Conservation (phyloP, 352 stramenopile species). For the Phytophthora brassicae region DNA sequence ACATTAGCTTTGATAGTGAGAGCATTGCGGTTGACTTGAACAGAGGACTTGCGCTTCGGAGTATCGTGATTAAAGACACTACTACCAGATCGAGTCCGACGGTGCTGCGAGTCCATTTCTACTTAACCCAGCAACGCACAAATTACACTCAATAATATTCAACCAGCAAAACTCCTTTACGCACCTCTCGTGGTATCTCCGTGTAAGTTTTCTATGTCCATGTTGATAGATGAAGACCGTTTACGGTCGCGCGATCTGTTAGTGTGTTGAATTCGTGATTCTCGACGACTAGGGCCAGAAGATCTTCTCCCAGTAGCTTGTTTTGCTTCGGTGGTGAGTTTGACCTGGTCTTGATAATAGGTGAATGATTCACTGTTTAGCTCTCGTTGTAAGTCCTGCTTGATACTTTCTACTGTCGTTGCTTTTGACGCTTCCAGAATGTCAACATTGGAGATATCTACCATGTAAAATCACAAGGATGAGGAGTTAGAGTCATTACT, state of each 20-base stretch:
- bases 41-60: conserved; percentile 24
- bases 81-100: conserved; percentile 17
- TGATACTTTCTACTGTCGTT: conserved; percentile 46
- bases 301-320: conserved; percentile 2
- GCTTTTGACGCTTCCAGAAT: conserved; percentile 60
- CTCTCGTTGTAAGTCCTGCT: conserved; percentile 48
- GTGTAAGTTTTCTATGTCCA: conserved; percentile 2
- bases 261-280: conserved; percentile 2
- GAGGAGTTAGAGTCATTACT: background rate
- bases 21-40: conserved; percentile 13
- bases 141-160: background rate
- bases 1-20: conserved; percentile 10
- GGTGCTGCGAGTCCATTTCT: conserved; percentile 12
- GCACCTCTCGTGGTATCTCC: conserved; percentile 5
- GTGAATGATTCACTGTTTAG: conserved; percentile 42
- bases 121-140: background rate
- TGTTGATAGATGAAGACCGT: conserved; percentile 13
- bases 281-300: background rate
- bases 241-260: conserved; percentile 13
- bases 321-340: conserved; percentile 19
- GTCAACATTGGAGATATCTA: conserved; percentile 59
- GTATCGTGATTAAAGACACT: conserved; percentile 6
- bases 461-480: background rate
- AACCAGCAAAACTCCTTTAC: background rate
- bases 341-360: conserved; percentile 45